These are phyloP conservation scores for Pythium coloratum DNA, from an alignment of 352 stramenopile species.

Conservation along the genomic window DNA sequence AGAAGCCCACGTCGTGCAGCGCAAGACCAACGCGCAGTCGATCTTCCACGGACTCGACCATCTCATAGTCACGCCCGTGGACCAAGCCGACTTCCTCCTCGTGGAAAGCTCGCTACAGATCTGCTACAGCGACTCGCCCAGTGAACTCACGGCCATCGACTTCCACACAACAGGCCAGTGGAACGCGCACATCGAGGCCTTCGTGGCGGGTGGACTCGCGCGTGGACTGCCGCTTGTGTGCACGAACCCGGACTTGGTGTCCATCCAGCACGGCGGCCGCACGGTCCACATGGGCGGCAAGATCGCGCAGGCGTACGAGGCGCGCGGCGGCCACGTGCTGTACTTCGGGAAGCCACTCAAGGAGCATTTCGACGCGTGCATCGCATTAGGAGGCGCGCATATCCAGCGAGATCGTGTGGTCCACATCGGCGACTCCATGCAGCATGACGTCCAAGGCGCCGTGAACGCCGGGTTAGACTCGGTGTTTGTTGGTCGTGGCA, in stretches of 20 bases:
- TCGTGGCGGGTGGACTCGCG: constrained; percentile 51
- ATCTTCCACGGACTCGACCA: constrained; percentile 51
- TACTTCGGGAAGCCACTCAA: constrained; percentile 87
- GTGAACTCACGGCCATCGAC: constrained; percentile 38
- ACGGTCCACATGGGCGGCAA: constrained; percentile 72
- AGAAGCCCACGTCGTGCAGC: constrained; percentile 33
- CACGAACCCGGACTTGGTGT: constrained; percentile 87
- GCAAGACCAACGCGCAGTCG: constrained; percentile 37
- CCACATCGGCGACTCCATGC: constrained; percentile 67
- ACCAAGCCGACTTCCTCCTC: constrained; percentile 49
- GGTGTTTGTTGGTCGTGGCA: constrained; percentile 59
- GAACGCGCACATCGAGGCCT: constrained; percentile 37
- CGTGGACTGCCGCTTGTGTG: constrained; percentile 77
- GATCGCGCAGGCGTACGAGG: constrained; percentile 82
- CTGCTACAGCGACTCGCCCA: constrained; percentile 41
- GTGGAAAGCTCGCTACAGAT: constrained; percentile 60
- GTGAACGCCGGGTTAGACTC: constrained; percentile 48
- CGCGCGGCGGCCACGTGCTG: constrained; percentile 63
- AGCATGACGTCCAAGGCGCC: constrained; percentile 66
- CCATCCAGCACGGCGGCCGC: constrained; percentile 55
- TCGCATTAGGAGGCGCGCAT: constrained; percentile 27
- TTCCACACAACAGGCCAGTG: constrained; percentile 47
- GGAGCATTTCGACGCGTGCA: constrained; percentile 73
- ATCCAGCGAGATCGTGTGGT: constrained; percentile 23
- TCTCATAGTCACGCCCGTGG: constrained; percentile 38